A percentile compares a stretch with the other conserved stretches of the same genome.
Conservation (phyloP, 2,329 filamentous ascomycete species). For the Calonectria pauciramosa region DNA sequence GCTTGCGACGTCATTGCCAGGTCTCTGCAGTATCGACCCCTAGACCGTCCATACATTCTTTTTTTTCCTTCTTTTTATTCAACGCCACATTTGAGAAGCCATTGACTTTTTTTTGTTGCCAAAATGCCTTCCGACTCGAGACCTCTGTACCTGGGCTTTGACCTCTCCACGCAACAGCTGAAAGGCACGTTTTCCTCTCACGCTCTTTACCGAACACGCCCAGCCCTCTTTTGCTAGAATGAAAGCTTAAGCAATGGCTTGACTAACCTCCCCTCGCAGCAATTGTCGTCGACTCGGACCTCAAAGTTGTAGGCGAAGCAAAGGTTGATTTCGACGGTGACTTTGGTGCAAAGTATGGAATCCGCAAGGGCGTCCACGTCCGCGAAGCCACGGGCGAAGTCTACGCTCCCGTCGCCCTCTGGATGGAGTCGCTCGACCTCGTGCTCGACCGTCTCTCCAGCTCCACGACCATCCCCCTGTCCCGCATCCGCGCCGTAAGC, state of each 20-base stretch:
- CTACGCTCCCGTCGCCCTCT: constrained; percentile 92
- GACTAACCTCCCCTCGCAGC: constrained; percentile 61
- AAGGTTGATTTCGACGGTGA: constrained; percentile 97
- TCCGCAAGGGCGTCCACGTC: constrained; percentile 89
- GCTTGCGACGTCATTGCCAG: background rate
- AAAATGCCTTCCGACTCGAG: constrained; percentile 36
- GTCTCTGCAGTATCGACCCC: background rate
- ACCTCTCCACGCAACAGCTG: constrained; percentile 96
- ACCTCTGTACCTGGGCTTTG: constrained; percentile 91
- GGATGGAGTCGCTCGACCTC: constrained; percentile 92
- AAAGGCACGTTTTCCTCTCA: constrained; percentile 73
- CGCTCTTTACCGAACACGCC: background rate
- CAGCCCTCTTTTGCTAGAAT: background rate
- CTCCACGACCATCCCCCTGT: constrained; percentile 74
- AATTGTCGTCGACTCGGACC: constrained; percentile 85
- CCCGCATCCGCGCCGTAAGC: constrained; percentile 83
- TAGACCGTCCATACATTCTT: background rate
- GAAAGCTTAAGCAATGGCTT: no score
- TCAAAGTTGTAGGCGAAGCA: constrained; percentile 85
- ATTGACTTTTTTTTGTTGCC: background rate
- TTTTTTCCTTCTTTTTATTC: background rate
- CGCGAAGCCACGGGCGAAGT: constrained; percentile 89
- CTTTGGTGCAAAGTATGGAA: constrained; percentile 78
- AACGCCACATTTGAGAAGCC: background rate
- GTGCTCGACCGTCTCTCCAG: constrained; percentile 81